Conservation (phyloP, 768 basidiomycete species). For the Heimioporus sp. region DNA sequence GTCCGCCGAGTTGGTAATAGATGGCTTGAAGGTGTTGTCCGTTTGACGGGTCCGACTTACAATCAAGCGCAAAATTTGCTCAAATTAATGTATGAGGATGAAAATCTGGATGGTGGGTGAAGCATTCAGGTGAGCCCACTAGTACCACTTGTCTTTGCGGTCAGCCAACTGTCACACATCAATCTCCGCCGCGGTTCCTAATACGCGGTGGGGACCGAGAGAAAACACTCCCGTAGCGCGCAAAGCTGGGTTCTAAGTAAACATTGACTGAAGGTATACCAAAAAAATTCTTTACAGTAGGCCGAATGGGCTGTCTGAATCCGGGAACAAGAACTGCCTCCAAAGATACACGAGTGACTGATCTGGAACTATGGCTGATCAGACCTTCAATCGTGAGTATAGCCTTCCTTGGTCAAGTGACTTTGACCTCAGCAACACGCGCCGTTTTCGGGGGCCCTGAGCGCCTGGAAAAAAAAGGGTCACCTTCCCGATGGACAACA, state of each 20-base stretch:
- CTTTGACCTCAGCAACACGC: conserved; percentile 21
- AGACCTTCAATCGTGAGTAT: conserved; percentile 26
- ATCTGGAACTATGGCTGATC: conserved; percentile 12
- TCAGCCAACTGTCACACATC: conserved; percentile 8
- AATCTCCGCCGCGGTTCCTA: conserved; percentile 29
- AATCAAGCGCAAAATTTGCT: neutral
- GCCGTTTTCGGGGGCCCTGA: conserved; percentile 25
- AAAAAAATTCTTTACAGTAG: conserved; percentile 15
- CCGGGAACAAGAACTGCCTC: conserved; percentile 19
- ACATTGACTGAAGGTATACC: conserved; percentile 5
- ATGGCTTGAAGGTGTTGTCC: neutral
- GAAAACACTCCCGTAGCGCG: conserved; percentile 1
- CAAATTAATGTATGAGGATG: conserved; percentile 12
- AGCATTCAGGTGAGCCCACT: too few relatives aligned
- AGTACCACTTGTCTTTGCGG: neutral
- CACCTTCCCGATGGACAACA: conserved; percentile 7
- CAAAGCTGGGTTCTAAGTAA: neutral
- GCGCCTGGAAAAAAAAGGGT: conserved; percentile 27
- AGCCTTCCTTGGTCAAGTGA: conserved; percentile 26
- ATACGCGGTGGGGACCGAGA: conserved; percentile 13
- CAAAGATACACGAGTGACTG: conserved; percentile 19
- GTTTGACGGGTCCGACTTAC: conserved; percentile 23
- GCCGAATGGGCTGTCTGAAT: conserved; percentile 5
- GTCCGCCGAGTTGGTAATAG: neutral
- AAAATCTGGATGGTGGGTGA: too few relatives aligned